Base-by-base conservation (phyloP, 495 filamentous ascomycete genomes). In the Penicillium robsamsonii region DNA sequence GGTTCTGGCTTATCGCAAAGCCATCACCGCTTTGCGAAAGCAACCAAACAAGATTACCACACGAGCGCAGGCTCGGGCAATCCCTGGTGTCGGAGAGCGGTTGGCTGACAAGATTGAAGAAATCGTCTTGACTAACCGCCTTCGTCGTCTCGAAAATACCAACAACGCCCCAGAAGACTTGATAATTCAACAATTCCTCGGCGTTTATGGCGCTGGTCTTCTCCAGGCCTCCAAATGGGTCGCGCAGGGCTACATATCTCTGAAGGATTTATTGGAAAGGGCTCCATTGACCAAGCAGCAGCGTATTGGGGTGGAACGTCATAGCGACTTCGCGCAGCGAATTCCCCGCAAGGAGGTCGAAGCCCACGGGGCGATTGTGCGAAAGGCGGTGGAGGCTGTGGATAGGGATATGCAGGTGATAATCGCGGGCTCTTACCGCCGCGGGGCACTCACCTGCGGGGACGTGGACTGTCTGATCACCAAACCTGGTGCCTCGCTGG, bases 391-490 rank as follows among this genome's bases (percentile, higher is more conserved):
- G 1, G 72, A 74, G 18, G 63, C 70, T 24, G 76, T 91, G 31
- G 91, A 96, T 64, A 73, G 77, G 4, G 69, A 68, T 4, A 78
- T 88, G 69, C 69, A 92, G 70, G 75, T 91, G 54, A 87, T 88
- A 50, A 79, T 96, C 30, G 84, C 86, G 30, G 94, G 94, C 2
- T 95, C 89, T 51, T 97, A 96, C 67, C 86, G 94, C 8, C 87
- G 94, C 35, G 92, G 92, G 38, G 79, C 89, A 9, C 66, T 75
- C 11, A 79, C 78, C 52, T 92, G 83, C 7, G 87, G 90, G 0
- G 93, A 97, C 69, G 87, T 97, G 56, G 94, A 97, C 66, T 70
- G 92, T 30, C 84, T 98, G 51, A 81, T 97, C 56, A 96, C 94
- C 4, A 90, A 88, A 65, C 78, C 76, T 1, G 75, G 78, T 5